These are phyloP conservation scores for Sideroxylon spinosum DNA, from an alignment of 179 eudicot genomes.

Conservation along the genomic window DNA sequence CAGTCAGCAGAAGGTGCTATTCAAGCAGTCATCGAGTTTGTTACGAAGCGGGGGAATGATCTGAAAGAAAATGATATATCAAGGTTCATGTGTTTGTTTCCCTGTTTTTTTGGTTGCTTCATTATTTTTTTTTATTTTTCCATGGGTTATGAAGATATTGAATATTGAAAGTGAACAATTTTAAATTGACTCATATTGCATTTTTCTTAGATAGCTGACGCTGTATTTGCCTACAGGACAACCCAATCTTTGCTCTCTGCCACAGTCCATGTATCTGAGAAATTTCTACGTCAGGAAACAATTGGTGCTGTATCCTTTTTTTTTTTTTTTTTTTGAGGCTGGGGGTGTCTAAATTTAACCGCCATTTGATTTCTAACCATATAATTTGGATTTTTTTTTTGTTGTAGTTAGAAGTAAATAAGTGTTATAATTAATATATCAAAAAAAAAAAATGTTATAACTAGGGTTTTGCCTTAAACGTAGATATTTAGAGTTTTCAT, in stretches of 20 bases:
- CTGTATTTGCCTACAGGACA: conserved; percentile 53
- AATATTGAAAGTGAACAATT: background rate
- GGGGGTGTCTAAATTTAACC: background rate
- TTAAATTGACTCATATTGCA: background rate
- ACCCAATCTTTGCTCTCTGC: conserved; percentile 94
- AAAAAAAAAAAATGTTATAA: no score
- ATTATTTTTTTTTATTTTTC: background rate
- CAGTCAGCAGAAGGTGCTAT: conserved; percentile 97
- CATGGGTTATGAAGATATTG: background rate
- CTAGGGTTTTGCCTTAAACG: no score
- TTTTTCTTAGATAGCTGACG: conserved; percentile 13
- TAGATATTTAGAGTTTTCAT: no score
- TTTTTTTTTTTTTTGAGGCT: no score
- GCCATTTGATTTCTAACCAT: background rate
- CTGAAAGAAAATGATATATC: conserved; percentile 80
- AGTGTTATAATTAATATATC: no score
- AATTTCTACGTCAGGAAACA: conserved; percentile 88
- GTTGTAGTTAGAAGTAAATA: no score
- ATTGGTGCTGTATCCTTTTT: conserved; percentile 86
- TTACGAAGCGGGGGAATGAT: conserved; percentile 75
- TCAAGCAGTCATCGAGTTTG: conserved; percentile 86
- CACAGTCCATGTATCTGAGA: conserved; percentile 67
- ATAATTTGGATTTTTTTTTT: background rate
- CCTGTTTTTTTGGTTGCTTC: background rate
- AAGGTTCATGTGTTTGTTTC: conserved; percentile 41